These are phyloP conservation scores for Ogataea dorogensis DNA, from an alignment of 805 yeast genomes.

Conservation along the genomic window DNA sequence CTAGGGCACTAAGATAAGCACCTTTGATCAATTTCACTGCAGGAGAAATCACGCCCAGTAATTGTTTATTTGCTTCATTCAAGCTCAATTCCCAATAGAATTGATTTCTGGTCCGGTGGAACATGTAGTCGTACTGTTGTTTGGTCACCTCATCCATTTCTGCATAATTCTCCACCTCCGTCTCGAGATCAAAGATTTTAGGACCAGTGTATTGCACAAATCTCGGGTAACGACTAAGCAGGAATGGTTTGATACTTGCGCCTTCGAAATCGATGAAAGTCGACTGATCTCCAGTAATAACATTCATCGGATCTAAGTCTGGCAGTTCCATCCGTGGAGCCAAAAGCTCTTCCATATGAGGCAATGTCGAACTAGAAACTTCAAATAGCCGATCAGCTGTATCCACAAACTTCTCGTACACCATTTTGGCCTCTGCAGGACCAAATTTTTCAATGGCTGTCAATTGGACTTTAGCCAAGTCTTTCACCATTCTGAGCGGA, in stretches of 20 bases:
- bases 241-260: constrained; percentile 74
- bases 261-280: constrained; percentile 87
- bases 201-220: constrained; percentile 88
- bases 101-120: constrained; percentile 87
- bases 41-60: constrained; percentile 84
- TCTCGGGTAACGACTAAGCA: constrained; percentile 74
- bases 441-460: constrained; percentile 42
- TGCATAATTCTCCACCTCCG: constrained; percentile 71
- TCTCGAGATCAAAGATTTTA: constrained; percentile 70
- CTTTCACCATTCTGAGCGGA: constrained; percentile 62
- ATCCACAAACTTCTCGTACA: constrained; percentile 58
- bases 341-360: constrained; percentile 59
- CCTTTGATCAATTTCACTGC: constrained; percentile 66
- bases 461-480: constrained; percentile 64
- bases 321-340: constrained; percentile 75
- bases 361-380: constrained; percentile 51
- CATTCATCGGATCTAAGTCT: constrained; percentile 90
- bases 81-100: constrained; percentile 80
- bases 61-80: constrained; percentile 59
- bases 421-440: constrained; percentile 52
- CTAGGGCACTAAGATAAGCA: constrained; percentile 61
- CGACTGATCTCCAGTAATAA: no score
- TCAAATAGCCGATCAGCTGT: constrained; percentile 62
- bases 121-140: constrained; percentile 82
- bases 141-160: constrained; percentile 68